Percentiles rank a stretch among this genome's conserved stretches.
phyloP scores from a whole-genome alignment of 441 rosid genomes.

The Dalechampia spathulata region DNA sequence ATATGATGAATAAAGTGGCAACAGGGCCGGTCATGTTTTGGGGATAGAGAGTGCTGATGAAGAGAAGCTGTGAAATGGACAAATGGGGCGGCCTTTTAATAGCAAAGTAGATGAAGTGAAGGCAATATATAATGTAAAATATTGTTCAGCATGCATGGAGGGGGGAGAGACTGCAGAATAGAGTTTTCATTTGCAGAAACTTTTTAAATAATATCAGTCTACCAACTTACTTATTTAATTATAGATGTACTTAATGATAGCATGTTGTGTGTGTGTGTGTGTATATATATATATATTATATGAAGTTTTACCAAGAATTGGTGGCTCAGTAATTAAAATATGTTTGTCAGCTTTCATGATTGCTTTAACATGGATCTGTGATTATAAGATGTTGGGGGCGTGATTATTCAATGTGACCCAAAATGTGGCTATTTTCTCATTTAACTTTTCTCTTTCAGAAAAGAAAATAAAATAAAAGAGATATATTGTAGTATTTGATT shows the following conservation, averaged over 20 bases:
- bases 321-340: slow-evolving; percentile 3
- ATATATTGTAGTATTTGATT: neutral
- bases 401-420: slow-evolving; percentile 34
- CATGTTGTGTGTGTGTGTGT: too few relatives aligned
- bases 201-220: too few relatives aligned
- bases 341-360: slow-evolving; percentile 48
- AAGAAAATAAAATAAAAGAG: neutral
- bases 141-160: neutral
- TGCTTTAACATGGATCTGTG: slow-evolving; percentile 30
- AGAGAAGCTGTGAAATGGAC: neutral
- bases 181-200: too few relatives aligned
- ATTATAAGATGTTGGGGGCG: slow-evolving; percentile 35
- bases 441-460: neutral
- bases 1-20: slow-evolving; percentile 15
- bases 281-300: too few relatives aligned
- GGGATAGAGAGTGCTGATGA: neutral
- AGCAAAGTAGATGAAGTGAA: slow-evolving; percentile 6
- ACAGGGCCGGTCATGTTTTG: slow-evolving; percentile 23
- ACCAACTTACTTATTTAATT: too few relatives aligned
- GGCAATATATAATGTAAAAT: slow-evolving; percentile 13
- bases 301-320: too few relatives aligned
- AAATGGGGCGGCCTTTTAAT: slow-evolving; percentile 3
- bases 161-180: neutral
- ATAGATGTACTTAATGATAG: too few relatives aligned
- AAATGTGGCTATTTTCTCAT: neutral